These are phyloP conservation scores for Balakata baccata DNA, from an alignment of 345 rosid genomes.

Conservation along the genomic window DNA sequence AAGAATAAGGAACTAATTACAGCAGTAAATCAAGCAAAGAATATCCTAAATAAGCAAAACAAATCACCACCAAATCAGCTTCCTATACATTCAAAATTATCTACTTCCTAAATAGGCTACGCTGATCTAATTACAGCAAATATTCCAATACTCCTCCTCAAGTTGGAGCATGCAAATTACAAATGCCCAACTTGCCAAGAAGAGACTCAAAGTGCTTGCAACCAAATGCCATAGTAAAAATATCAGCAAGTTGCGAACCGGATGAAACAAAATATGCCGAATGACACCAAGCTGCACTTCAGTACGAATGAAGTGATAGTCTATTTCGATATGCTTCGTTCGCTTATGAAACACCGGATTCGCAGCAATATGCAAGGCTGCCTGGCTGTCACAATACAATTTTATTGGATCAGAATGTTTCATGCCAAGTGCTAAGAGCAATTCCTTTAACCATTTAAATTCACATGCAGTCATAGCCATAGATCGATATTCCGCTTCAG, in stretches of 20 bases:
- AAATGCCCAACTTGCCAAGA: not conserved
- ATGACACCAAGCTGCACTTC: not conserved
- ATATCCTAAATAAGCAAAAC: no score
- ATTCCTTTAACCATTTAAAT: not conserved
- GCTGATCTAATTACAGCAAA: no score
- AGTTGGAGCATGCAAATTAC: not conserved
- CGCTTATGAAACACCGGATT: not conserved
- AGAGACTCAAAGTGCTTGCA: not conserved
- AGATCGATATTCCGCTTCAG: not conserved
- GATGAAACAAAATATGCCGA: not conserved
- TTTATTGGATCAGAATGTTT: not conserved
- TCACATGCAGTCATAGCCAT: not conserved
- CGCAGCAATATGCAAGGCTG: not conserved
- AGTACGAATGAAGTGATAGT: not conserved
- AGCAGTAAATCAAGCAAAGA: no score
- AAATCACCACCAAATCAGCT: no score
- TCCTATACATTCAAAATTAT: no score
- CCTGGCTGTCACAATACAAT: not conserved
- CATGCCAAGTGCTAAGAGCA: not conserved
- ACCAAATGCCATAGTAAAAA: not conserved
- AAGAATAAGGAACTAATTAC: no score
- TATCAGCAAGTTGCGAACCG: not conserved
- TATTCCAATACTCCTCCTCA: not conserved
- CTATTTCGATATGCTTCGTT: not conserved
- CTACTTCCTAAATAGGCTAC: no score